These are phyloP conservation scores for Sclerotinia nivalis DNA, from an alignment of 2,329 filamentous ascomycete genomes.

Conservation along the genomic window DNA sequence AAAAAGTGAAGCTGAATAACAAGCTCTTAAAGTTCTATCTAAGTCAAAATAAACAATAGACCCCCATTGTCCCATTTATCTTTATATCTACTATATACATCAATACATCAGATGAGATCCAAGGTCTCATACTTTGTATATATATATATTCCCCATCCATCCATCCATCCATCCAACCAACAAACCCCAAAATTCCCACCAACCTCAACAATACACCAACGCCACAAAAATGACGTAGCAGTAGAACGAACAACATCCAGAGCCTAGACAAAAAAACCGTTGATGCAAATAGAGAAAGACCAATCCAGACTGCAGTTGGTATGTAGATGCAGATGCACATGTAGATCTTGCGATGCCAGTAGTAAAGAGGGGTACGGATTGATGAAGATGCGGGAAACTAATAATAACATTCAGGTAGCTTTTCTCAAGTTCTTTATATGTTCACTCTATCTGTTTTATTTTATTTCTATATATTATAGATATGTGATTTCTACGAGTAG, in stretches of 20 bases:
- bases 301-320: background rate
- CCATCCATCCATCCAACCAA: background rate
- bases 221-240: constrained; percentile 1
- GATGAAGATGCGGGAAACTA: background rate
- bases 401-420: background rate
- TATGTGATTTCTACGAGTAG: too few relatives aligned
- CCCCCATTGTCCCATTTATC: too few relatives aligned
- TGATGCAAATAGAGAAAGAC: background rate
- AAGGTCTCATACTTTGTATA: background rate
- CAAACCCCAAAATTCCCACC: background rate
- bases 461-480: background rate
- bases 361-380: background rate
- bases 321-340: background rate
- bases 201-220: background rate
- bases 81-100: background rate
- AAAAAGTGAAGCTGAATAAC: too few relatives aligned
- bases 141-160: background rate
- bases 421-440: background rate
- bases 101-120: background rate
- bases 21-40: too few relatives aligned
- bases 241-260: background rate
- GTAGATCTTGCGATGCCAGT: background rate
- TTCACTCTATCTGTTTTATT: background rate
- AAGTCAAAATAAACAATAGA: too few relatives aligned
- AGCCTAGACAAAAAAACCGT: background rate